phyloP scores from a whole-genome alignment of 202 grass and related monocot genomes.

The Elaeis oleifera region DNA sequence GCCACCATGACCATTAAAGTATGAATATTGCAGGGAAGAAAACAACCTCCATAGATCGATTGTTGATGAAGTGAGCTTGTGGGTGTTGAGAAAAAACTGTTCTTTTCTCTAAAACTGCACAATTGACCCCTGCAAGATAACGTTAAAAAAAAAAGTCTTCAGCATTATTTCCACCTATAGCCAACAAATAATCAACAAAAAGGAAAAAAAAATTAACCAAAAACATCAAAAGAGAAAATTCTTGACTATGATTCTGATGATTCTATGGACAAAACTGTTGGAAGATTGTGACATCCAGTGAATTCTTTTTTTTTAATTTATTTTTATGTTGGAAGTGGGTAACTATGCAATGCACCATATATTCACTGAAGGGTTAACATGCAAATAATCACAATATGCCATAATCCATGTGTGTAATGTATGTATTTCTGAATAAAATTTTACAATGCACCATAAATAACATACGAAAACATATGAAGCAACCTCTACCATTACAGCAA shows the following conservation, averaged over 20 bases:
- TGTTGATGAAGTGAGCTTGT: constrained; percentile 91
- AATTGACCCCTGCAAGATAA: constrained; percentile 47
- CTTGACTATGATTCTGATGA: not conserved
- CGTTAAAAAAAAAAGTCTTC: not conserved
- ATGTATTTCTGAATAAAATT: too few relatives aligned
- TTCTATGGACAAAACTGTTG: not conserved
- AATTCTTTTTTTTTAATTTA: too few relatives aligned
- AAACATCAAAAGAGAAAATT: not conserved
- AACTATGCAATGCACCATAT: too few relatives aligned
- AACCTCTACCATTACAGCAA: too few relatives aligned
- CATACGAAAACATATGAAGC: too few relatives aligned
- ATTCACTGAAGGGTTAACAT: too few relatives aligned
- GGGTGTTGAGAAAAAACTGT: constrained; percentile 64
- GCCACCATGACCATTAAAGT: too few relatives aligned
- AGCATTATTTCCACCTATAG: not conserved
- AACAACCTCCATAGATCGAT: constrained; percentile 86
- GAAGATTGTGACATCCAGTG: not conserved
- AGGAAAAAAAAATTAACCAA: not conserved
- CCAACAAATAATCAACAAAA: not conserved
- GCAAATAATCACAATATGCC: too few relatives aligned
- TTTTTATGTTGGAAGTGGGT: too few relatives aligned
- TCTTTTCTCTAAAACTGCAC: constrained; percentile 62
- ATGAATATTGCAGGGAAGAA: not conserved
- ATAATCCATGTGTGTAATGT: too few relatives aligned
- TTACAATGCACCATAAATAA: too few relatives aligned